Conservation (phyloP, 257 asterid species). For the Nemophila menziesii region DNA sequence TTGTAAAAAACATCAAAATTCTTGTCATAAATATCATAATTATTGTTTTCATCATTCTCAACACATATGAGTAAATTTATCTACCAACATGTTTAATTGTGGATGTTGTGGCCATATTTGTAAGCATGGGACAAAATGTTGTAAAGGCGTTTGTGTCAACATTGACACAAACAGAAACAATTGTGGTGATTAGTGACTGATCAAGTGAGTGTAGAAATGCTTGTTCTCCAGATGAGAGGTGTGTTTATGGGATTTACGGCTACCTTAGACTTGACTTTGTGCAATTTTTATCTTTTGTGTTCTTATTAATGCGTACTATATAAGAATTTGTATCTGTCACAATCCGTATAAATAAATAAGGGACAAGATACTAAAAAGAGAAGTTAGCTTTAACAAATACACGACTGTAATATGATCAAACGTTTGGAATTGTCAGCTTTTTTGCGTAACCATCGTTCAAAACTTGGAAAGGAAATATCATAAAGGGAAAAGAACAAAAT, state of each 20-base stretch:
- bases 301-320: background rate
- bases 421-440: background rate
- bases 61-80: background rate
- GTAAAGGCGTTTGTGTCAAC: constrained; percentile 7
- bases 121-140: constrained; percentile 4
- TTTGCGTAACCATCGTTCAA: constrained; percentile 6
- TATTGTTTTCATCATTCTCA: background rate
- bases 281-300: background rate
- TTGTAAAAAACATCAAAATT: constrained; percentile 1
- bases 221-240: background rate
- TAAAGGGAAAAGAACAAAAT: constrained; percentile 6
- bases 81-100: background rate
- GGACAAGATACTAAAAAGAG: background rate
- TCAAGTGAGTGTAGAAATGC: constrained; percentile 6
- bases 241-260: background rate
- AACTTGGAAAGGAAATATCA: constrained; percentile 4
- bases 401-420: constrained; percentile 2
- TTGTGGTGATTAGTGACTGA: no score
- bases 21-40: background rate
- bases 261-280: background rate
- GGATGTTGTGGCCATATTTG: constrained; percentile 4
- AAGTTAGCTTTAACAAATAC: constrained; percentile 1
- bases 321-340: background rate
- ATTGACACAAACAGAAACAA: constrained; percentile 1
- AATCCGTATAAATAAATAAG: background rate